These are phyloP conservation scores for Aspergillus affinis DNA, from an alignment of 495 filamentous ascomycete genomes.

Conservation along the genomic window DNA sequence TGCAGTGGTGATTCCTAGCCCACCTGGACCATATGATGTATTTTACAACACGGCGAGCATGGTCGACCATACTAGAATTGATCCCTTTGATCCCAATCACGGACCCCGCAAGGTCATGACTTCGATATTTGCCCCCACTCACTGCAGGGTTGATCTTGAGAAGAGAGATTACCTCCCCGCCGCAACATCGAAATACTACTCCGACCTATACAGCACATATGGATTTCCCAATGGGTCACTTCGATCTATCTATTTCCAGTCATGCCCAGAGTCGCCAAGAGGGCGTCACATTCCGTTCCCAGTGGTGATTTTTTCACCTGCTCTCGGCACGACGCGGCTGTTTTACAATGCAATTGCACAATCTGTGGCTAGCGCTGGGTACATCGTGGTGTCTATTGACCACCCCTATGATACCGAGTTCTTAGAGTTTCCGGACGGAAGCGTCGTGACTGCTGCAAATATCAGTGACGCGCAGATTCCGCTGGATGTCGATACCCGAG, in stretches of 20 bases:
- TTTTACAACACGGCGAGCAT: slow-evolving; percentile 24
- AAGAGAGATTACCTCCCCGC: slow-evolving; percentile 15
- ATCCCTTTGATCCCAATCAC: slow-evolving; percentile 32
- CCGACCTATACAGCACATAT: slow-evolving; percentile 21
- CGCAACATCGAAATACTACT: slow-evolving; percentile 15
- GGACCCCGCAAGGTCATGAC: slow-evolving; percentile 33
- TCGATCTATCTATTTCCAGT: too few relatives aligned
- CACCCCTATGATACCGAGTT: slow-evolving; percentile 48
- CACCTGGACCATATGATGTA: slow-evolving; percentile 27
- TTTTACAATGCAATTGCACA: slow-evolving; percentile 43
- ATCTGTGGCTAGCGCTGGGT: slow-evolving; percentile 48
- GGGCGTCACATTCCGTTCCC: slow-evolving; percentile 1
- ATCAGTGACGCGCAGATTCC: slow-evolving; percentile 11
- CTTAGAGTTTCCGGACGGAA: slow-evolving; percentile 51
- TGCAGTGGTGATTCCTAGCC: slow-evolving; percentile 7
- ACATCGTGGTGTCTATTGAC: slow-evolving; percentile 48
- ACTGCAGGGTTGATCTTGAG: slow-evolving; percentile 9
- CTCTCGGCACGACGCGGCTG: slow-evolving; percentile 25
- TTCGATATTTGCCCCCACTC: slow-evolving; percentile 34
- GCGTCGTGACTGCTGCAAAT: slow-evolving; percentile 19
- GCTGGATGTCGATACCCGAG: slow-evolving; percentile 21
- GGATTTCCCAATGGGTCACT: slow-evolving; percentile 6
- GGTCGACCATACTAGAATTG: slow-evolving; percentile 28
- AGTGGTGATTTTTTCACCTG: slow-evolving; percentile 43
- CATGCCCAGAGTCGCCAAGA: too few relatives aligned